phyloP scores from a whole-genome alignment of 208 protist species.

The Leishmania tropica region DNA sequence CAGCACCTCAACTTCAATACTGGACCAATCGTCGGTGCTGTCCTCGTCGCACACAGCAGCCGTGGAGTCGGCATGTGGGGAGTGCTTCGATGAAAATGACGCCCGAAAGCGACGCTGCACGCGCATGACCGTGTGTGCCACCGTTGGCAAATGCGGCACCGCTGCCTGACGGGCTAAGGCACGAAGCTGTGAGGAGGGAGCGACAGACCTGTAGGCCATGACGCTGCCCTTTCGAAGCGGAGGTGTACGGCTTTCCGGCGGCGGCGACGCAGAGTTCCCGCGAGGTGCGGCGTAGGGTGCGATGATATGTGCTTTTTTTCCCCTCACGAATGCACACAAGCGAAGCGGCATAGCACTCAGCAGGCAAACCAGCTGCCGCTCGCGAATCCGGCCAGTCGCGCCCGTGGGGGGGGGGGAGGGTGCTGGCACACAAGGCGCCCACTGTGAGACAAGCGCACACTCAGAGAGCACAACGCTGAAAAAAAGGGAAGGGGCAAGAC shows the following conservation, averaged over 20 bases:
- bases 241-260: too few relatives aligned
- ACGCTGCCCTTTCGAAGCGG: neutral
- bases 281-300: neutral
- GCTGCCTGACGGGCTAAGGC: neutral
- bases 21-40: conserved; percentile 28
- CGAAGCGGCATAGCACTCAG: neutral
- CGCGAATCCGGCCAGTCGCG: neutral
- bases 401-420: neutral
- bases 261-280: neutral
- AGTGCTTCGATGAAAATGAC: conserved; percentile 1
- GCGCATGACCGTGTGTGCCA: neutral
- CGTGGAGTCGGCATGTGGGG: neutral
- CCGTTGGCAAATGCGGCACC: neutral
- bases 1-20: conserved; percentile 32
- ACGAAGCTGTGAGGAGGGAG: neutral
- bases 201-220: neutral
- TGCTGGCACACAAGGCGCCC: neutral
- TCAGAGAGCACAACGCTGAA: neutral
- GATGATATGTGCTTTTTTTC: neutral
- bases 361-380: neutral
- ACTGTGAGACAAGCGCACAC: neutral
- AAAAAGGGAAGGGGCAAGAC: conserved; percentile 13
- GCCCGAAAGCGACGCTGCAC: neutral
- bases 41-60: neutral
- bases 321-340: neutral